Evolutionary conservation across 2,329 filamentous ascomycete genomes (phyloP), one percentile per base, ranked within the genome.

Genomic region (Elsinoe arachidis): DNA sequence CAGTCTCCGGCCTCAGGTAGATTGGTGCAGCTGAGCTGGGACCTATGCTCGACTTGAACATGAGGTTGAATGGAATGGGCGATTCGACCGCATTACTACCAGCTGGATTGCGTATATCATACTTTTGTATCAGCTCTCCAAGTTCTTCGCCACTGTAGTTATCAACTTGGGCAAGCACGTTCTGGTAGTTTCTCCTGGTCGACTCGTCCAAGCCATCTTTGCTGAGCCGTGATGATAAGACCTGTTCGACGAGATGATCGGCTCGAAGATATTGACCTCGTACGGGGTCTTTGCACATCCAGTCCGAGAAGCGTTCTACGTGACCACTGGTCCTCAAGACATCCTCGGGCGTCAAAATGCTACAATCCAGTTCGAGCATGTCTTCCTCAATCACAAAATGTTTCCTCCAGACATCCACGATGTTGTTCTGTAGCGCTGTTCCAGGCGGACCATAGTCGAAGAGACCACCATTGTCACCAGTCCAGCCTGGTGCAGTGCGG

Each of bases 281-380:
- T 80, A 95, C 95, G 62, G 92, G 89, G 73, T 99, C 93, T 63
- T 72, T 72, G 67, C 69, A 96, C 91, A 97, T 96, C 89, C 88
- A 97, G 73, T 97, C 92, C 73, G 90, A 88, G 69, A 97, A 97
- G 74, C 95, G 95, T 73, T 96, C 92, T 63, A 97, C 93, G 76
- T 99, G 93, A 63, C 93, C 93, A 72, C 73, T 76, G 1, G 92
- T 96, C 81, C 96, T 95, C 69, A 99, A 82, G 35, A 99, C 89
- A 47, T 93, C 88, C 67, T 95, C 84, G 34, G 93, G 93, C 39
- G 93, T 99, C 69, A 99, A 75, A 75, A 92, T 93, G 38, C 88
- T 93, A 76, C 90, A 95, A 76, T 96, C 91, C 63, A 96, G 84
- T 76, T 95, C 90, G 63, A 95, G 83, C 90, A 96, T 96, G 70